phyloP scores from a whole-genome alignment of 164 flowering plant species.

The Sedum album region DNA sequence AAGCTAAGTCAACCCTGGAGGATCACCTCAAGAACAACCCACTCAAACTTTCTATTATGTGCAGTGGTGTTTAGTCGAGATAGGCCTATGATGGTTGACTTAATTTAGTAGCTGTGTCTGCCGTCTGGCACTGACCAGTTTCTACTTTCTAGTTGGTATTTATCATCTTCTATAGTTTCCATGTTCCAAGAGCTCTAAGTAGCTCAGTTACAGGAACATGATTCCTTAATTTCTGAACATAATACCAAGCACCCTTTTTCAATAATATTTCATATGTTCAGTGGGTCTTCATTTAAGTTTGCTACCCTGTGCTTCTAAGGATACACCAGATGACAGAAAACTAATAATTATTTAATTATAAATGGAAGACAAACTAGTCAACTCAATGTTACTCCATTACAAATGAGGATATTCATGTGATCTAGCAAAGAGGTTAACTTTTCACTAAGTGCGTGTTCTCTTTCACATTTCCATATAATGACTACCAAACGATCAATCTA shows the following conservation, averaged over 20 bases:
- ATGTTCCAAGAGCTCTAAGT: background rate
- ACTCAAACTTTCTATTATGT: background rate
- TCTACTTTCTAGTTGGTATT: conserved; percentile 4
- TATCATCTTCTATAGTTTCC: background rate
- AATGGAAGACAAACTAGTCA: background rate
- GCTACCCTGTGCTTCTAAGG: background rate
- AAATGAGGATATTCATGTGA: background rate
- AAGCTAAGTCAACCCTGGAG: background rate
- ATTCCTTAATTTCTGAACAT: background rate
- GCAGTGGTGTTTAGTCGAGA: background rate
- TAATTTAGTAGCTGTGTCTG: background rate
- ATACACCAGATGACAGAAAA: background rate
- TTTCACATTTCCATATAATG: background rate
- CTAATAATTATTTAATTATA: background rate
- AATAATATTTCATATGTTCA: background rate
- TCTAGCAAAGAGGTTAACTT: background rate
- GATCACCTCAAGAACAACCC: background rate
- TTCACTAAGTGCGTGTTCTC: background rate
- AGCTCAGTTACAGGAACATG: background rate
- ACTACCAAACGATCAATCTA: background rate
- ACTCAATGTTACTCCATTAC: background rate
- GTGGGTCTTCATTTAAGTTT: background rate
- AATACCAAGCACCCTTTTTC: background rate
- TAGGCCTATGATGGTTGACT: conserved; percentile 6
- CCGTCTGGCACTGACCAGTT: background rate